Base-by-base conservation (phyloP, 805 yeast species). In the Saccharomycopsis oosterbeekiorum region DNA sequence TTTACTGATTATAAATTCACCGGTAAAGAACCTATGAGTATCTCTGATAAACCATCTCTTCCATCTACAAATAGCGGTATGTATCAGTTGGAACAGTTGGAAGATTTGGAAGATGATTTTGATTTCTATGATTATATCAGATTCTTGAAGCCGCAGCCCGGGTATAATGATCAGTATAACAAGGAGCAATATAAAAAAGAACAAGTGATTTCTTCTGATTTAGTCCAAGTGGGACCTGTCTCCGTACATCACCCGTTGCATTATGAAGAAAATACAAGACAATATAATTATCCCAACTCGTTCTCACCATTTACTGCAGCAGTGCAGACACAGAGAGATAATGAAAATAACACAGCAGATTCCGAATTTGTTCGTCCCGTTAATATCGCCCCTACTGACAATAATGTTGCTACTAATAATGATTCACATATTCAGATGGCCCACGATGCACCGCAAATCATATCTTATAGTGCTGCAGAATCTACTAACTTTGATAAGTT, bases 201-300 rank as follows among this genome's bases (percentile, higher is more conserved):
- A 34, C 54, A 39, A 19, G 15, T 26, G n/a, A 2, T 19, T 14
- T 24, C 41, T 5, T 14, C 37, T 19, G 37, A 34, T 21, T 41
- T 34, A 17, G 10, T 15, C 3, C 57, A 58, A 36, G 60, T 57
- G 36, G 59, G 36, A 11, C 84, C 84, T 0, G 84, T 79, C 1
- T 79, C 84, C 0, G 81, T 78, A 60, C 84, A 81, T 63, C 84
- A 80, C 66, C 84, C 84, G 0, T 69, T 79, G 55, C 84, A 81
- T 63, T 73, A 74, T 60, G 65, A 70, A 19, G 21, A 34, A 8
- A 21, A 19, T 47, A 47, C 10, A 47, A 5, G 14, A 12, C 34
- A 21, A 12, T 2, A 10, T 8, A 47, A 47, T 2, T 8, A 47
- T 47, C n/a, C 34, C 4, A 47, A 5, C 6, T 21, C 53, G 1